Conservation (phyloP, 768 basidiomycete genomes). For the Agaricus subrufescens region DNA sequence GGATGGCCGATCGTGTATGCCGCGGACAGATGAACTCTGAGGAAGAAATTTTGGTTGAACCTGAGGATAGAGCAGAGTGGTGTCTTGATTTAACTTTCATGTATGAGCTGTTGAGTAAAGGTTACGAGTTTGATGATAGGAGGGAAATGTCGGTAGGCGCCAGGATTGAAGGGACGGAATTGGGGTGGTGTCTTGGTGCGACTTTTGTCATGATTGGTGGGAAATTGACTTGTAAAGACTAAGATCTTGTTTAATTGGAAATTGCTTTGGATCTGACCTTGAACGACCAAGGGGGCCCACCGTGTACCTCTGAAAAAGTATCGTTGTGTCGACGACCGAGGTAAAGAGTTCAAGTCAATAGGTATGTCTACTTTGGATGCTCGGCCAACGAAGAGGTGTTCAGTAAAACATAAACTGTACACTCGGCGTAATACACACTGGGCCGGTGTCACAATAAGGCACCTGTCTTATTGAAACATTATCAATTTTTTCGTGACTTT, state of each 20-base stretch:
- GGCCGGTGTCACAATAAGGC: too few relatives aligned
- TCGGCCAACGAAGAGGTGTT: too few relatives aligned
- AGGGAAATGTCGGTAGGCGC: constrained; percentile 78
- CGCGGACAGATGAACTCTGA: constrained; percentile 51
- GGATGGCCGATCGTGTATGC: constrained; percentile 71
- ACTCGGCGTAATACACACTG: too few relatives aligned
- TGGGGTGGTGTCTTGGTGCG: constrained; percentile 92
- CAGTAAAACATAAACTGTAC: too few relatives aligned
- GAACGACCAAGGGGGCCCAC: too few relatives aligned
- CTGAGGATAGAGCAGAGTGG: constrained; percentile 85
- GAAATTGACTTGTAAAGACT: constrained; percentile 49
- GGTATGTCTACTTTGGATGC: too few relatives aligned
- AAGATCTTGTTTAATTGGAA: not conserved
- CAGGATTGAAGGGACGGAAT: constrained; percentile 82
- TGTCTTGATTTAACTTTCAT: constrained; percentile 96
- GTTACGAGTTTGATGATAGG: constrained; percentile 80
- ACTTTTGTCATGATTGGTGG: constrained; percentile 69
- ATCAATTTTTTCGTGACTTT: too few relatives aligned
- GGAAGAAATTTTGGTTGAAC: constrained; percentile 45
- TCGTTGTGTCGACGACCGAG: too few relatives aligned
- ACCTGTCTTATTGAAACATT: too few relatives aligned
- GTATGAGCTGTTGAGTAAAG: constrained; percentile 80
- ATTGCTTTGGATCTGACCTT: too few relatives aligned
- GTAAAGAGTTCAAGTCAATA: too few relatives aligned
- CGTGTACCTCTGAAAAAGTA: too few relatives aligned